Evolutionary conservation across 1,284 basidiomycete species (phyloP).

Genomic region (Boletus smithii): DNA sequence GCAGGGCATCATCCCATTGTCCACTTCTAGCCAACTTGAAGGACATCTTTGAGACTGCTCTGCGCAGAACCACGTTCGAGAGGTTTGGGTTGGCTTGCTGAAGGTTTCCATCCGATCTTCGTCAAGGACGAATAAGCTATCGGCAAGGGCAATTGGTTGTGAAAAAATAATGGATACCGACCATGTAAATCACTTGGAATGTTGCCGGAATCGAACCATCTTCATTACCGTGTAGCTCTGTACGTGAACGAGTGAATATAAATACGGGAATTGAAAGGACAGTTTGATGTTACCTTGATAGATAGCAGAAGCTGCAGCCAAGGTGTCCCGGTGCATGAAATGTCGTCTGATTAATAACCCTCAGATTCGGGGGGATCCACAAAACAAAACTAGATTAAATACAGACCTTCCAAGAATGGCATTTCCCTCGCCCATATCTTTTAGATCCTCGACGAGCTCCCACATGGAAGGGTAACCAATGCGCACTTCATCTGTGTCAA

Average conservation of each 20-base stretch:
- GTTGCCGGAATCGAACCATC: slow-evolving; percentile 90
- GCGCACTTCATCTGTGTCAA: slow-evolving; percentile 92
- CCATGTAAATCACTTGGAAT: slow-evolving; percentile 94
- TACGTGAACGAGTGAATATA: slow-evolving; percentile 4
- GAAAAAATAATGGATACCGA: slow-evolving; percentile 35
- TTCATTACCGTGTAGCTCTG: slow-evolving; percentile 82
- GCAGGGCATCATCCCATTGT: no score
- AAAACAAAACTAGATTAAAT: slow-evolving; percentile 10
- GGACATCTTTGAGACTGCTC: slow-evolving; percentile 77
- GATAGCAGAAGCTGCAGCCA: slow-evolving; percentile 88
- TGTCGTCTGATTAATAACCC: slow-evolving; percentile 47
- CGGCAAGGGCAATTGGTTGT: neutral
- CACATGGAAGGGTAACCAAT: slow-evolving; percentile 94
- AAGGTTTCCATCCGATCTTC: slow-evolving; percentile 98
- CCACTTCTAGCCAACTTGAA: slow-evolving; percentile 38
- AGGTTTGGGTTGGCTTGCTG: slow-evolving; percentile 79
- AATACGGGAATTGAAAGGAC: neutral
- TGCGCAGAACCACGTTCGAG: slow-evolving; percentile 82
- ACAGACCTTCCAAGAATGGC: slow-evolving; percentile 77
- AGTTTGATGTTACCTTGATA: slow-evolving; percentile 67
- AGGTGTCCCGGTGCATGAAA: slow-evolving; percentile 79
- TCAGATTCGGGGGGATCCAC: neutral
- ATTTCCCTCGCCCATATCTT: slow-evolving; percentile 96
- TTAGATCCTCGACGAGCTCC: slow-evolving; percentile 91
- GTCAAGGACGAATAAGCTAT: neutral